phyloP scores from a whole-genome alignment of 2,329 filamentous ascomycete species.

The Beauveria medogensis region DNA sequence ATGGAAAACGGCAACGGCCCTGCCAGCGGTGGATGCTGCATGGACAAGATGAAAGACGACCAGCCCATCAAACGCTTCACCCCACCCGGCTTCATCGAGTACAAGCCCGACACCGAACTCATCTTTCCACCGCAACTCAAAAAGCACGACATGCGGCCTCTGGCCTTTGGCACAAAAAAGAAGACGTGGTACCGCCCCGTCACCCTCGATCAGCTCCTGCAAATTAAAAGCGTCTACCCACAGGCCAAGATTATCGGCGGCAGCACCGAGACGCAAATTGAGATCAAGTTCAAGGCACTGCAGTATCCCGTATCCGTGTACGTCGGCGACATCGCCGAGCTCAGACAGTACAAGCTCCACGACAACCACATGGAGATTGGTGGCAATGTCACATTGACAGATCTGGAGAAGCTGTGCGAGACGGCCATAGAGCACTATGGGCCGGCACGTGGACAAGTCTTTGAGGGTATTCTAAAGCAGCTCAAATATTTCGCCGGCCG shows the following conservation, averaged over 20 bases:
- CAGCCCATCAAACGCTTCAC: conserved; percentile 63
- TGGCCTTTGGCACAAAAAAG: conserved; percentile 88
- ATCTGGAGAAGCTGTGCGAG: conserved; percentile 77
- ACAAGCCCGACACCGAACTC: conserved; percentile 86
- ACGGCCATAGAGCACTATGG: conserved; percentile 77
- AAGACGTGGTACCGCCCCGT: conserved; percentile 92
- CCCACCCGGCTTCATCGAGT: conserved; percentile 86
- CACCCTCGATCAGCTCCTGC: conserved; percentile 75
- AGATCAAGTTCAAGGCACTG: conserved; percentile 95
- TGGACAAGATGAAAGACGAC: conserved; percentile 45
- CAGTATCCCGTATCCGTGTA: conserved; percentile 85
- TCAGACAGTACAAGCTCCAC: conserved; percentile 72
- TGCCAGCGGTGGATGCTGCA: conserved; percentile 55
- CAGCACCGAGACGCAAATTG: conserved; percentile 95
- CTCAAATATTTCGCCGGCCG: conserved; percentile 89
- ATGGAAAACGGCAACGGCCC: conserved; percentile 53
- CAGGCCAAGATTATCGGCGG: conserved; percentile 91
- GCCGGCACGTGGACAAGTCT: conserved; percentile 61
- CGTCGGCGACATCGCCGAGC: conserved; percentile 84
- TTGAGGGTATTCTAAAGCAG: conserved; percentile 87
- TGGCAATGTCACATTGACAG: conserved; percentile 85
- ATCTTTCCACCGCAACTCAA: conserved; percentile 85
- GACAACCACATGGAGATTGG: conserved; percentile 84
- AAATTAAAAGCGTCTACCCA: conserved; percentile 82
- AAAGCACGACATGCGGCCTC: conserved; percentile 71